Percentiles rank a stretch among this genome's conserved stretches.
Conservation (phyloP, 768 basidiomycete species). For the Stropharia rugosoannulata region DNA sequence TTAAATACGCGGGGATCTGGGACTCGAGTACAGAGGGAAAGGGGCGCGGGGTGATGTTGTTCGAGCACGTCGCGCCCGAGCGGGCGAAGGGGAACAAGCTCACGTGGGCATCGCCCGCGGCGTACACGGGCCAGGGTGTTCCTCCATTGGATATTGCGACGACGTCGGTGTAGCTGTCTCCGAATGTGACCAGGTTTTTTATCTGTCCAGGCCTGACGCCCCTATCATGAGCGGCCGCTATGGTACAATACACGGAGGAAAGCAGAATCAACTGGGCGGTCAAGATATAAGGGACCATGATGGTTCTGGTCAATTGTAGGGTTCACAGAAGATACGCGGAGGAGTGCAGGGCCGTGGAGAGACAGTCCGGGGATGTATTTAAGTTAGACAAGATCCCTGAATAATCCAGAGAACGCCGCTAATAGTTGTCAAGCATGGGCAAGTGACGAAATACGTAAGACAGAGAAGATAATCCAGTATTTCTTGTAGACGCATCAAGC, state of each 20-base stretch:
- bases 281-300: no score
- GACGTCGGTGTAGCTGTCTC: conserved; percentile 64
- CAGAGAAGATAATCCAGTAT: no score
- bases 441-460: no score
- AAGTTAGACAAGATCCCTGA: no score
- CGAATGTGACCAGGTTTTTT: conserved; percentile 65
- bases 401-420: no score
- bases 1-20: conserved; percentile 54
- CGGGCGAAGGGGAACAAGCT: conserved; percentile 57
- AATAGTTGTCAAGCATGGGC: no score
- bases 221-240: neutral
- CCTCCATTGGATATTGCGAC: conserved; percentile 40
- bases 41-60: conserved; percentile 54
- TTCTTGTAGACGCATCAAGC: no score
- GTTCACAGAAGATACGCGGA: no score
- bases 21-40: conserved; percentile 59
- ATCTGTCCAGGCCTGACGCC: conserved; percentile 39
- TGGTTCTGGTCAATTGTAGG: no score
- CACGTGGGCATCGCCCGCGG: conserved; percentile 51
- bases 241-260: neutral
- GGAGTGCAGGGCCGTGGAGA: no score
- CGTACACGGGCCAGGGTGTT: conserved; percentile 61
- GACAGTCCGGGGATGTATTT: no score
- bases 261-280: no score
- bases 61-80: conserved; percentile 66